A percentile compares a stretch with the other conserved stretches of the same genome.
Evolutionary conservation across 495 filamentous ascomycete species (phyloP).

Genomic region (Clavariopsis aquatica): DNA sequence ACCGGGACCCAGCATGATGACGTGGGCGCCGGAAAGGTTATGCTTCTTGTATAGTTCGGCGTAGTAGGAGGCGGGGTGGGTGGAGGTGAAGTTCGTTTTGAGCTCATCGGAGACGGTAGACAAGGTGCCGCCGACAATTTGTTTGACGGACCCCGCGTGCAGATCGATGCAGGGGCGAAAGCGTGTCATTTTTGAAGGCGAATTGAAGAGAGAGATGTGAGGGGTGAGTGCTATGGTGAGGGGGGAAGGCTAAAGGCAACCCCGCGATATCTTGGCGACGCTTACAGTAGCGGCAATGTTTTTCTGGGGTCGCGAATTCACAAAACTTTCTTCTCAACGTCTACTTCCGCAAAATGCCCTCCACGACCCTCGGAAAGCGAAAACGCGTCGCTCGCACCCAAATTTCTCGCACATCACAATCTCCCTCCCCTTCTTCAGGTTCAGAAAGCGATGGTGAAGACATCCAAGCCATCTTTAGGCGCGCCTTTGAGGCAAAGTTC

Average conservation of each 20-base stretch:
- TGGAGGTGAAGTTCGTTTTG: constrained; percentile 88
- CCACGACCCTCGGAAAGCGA: constrained; percentile 23
- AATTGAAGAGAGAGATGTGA: background rate
- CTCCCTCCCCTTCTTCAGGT: constrained; percentile 17
- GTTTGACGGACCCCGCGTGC: constrained; percentile 93
- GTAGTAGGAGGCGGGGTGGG: constrained; percentile 76
- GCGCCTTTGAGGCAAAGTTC: constrained; percentile 86
- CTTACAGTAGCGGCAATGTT: background rate
- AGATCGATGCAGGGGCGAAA: constrained; percentile 97
- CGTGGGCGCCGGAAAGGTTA: constrained; percentile 76
- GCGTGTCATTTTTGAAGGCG: constrained; percentile 66
- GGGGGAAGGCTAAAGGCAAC: background rate
- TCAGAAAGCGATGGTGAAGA: constrained; percentile 23
- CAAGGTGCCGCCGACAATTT: constrained; percentile 94
- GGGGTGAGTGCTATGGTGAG: background rate
- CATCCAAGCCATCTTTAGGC: constrained; percentile 64
- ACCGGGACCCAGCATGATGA: constrained; percentile 90
- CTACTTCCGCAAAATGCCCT: constrained; percentile 11
- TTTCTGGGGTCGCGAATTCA: constrained; percentile 12
- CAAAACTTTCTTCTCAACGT: background rate
- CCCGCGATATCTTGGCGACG: constrained; percentile 8
- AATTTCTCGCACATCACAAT: background rate
- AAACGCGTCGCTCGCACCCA: constrained; percentile 21
- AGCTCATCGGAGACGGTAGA: constrained; percentile 61
- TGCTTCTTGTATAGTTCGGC: constrained; percentile 74